phyloP scores from a whole-genome alignment of 2,329 filamentous ascomycete species.

The Calonectria crousiana region DNA sequence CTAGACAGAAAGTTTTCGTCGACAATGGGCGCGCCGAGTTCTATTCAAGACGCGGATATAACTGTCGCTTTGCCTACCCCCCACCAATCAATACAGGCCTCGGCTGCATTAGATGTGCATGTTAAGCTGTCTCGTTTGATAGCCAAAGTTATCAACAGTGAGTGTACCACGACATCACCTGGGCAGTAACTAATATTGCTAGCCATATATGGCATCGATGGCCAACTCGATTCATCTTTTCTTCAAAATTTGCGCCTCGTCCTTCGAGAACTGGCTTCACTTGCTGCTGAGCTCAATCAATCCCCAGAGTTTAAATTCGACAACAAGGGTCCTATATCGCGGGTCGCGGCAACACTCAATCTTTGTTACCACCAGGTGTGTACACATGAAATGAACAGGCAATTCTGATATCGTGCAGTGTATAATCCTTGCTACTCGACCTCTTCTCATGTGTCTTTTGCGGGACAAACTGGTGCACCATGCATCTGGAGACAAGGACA shows the following conservation, averaged over 20 bases:
- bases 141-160: slow-evolving; percentile 22
- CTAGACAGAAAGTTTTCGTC: slow-evolving; percentile 18
- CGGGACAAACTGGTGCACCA: slow-evolving; percentile 17
- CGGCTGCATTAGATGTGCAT: slow-evolving; percentile 2
- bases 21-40: slow-evolving; percentile 19
- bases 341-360: slow-evolving; percentile 20
- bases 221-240: not conserved
- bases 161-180: not conserved
- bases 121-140: slow-evolving; percentile 19
- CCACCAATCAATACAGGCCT: slow-evolving; percentile 1
- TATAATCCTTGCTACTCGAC: slow-evolving; percentile 16
- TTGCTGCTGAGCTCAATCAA: slow-evolving; percentile 5
- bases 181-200: not conserved
- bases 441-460: slow-evolving; percentile 18
- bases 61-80: not conserved
- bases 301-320: slow-evolving; percentile 3
- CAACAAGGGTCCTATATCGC: not conserved
- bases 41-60: slow-evolving; percentile 23
- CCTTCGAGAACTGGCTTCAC: slow-evolving; percentile 3
- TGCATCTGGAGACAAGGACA: not conserved
- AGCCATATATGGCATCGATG: slow-evolving; percentile 20
- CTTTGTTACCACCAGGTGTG: slow-evolving; percentile 22
- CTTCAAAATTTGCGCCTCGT: slow-evolving; percentile 12
- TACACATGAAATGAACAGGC: not conserved
- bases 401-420: slow-evolving; percentile 6